Percentiles rank a stretch among this genome's conserved stretches.
Conservation (phyloP, 345 rosid genomes). For the Citrus glauca region DNA sequence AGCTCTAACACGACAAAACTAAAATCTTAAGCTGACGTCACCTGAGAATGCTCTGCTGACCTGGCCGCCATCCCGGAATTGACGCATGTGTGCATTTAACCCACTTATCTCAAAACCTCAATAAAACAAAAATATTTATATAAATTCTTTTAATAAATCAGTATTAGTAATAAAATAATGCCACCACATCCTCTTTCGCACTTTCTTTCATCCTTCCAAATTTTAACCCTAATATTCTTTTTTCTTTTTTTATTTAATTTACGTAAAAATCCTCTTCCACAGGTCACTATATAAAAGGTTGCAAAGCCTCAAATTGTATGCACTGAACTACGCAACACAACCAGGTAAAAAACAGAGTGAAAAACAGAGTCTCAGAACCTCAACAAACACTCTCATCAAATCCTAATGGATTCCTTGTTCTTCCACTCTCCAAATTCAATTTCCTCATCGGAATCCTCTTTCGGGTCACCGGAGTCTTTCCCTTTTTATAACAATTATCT, state of each 20-base stretch:
- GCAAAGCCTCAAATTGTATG: constrained; percentile 7
- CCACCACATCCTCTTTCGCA: background rate
- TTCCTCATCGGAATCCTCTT: constrained; percentile 58
- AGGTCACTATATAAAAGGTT: constrained; percentile 20
- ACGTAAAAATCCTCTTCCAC: background rate
- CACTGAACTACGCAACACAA: background rate
- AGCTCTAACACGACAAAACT: constrained; percentile 7
- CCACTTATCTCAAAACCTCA: background rate
- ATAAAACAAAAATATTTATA: background rate
- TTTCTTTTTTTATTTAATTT: background rate
- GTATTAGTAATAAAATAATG: background rate
- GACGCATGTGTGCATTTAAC: constrained; percentile 32
- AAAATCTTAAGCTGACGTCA: constrained; percentile 18
- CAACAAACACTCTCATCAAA: background rate
- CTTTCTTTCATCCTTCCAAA: background rate
- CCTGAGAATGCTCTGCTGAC: constrained; percentile 1
- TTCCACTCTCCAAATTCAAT: constrained; percentile 41
- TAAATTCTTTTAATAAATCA: background rate
- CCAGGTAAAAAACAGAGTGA: background rate
- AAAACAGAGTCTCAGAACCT: constrained; percentile 1
- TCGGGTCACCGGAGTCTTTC: constrained; percentile 46
- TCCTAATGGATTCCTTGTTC: constrained; percentile 39
- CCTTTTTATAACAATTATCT: constrained; percentile 33
- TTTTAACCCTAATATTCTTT: background rate
- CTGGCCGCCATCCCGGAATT: constrained; percentile 27